Base-by-base conservation (phyloP, 306 rosid genomes). In the Vachellia pachyceras region DNA sequence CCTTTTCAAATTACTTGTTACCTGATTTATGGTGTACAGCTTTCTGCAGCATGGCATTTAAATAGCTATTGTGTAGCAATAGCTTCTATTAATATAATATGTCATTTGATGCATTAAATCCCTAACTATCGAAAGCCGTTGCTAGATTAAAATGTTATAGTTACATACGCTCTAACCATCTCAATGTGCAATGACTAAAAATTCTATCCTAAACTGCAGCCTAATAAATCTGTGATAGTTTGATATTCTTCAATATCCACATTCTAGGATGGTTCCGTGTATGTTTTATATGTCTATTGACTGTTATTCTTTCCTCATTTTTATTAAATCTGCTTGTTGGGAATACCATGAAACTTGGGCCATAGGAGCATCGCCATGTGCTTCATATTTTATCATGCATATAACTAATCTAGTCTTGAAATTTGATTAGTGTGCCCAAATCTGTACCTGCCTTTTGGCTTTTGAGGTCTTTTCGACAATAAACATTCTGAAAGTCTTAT, bases 21-120 rank as follows among this genome's bases (percentile, higher is more conserved):
- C 61, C 73, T 77, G 44, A 37, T 58, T 80, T 73, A 50, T 22
- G 63, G 39, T 72, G 69, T 79, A 47, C 60, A 20, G n/a, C 80
- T 76, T 37, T 80, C 73, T 17, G 60, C 35, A 71, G 22, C 58
- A 15, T 44, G 70, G 63, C 65, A 50, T 69, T 66, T 33, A 22
- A 44, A 66, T 80, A 47, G 68, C n/a, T 73, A 37, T 80, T 37
- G 0, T 10, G 12, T 18, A 35, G 5, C 20, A 35, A n/a, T 73
- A 35, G 42, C 65, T 33, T 73, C 12, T 73, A 36, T 50, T 23
- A 33, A 33, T 8, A 47, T 72, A 47, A n/a, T 0, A 33, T 17
- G 17, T 33, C 45, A 18, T 50, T 52, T 37, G 20, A 52, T 73
- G 65, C 49, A 9, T 66, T 44, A n/a, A 36, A 8, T 17, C 45